phyloP scores from a whole-genome alignment of 768 basidiomycete species.

The Punctularia strigosozonata region DNA sequence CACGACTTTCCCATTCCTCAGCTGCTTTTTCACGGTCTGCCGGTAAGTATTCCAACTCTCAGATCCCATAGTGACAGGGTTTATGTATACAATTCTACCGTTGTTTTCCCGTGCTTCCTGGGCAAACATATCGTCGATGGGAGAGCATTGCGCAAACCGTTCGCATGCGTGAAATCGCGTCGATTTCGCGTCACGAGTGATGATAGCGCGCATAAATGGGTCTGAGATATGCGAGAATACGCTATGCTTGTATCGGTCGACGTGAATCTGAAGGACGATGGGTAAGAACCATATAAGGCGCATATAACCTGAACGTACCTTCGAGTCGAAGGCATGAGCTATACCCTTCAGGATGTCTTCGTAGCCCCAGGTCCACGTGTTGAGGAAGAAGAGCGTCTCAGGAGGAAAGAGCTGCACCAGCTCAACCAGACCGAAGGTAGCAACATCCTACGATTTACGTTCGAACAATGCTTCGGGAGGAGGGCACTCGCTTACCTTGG shows the following conservation, averaged over 20 bases:
- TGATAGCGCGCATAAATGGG: slow-evolving; percentile 45
- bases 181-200: slow-evolving; percentile 43
- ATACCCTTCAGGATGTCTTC: slow-evolving; percentile 82
- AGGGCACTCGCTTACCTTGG: slow-evolving; percentile 34
- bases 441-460: slow-evolving; percentile 38
- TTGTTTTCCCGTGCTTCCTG: slow-evolving; percentile 27
- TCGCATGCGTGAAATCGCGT: slow-evolving; percentile 95
- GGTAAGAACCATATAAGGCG: not conserved
- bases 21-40: slow-evolving; percentile 27
- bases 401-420: slow-evolving; percentile 60
- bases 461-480: slow-evolving; percentile 5
- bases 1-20: slow-evolving; percentile 35
- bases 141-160: slow-evolving; percentile 59
- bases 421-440: slow-evolving; percentile 51
- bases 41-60: slow-evolving; percentile 41
- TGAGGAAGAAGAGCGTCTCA: slow-evolving; percentile 73
- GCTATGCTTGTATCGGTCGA: slow-evolving; percentile 77
- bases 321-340: slow-evolving; percentile 48
- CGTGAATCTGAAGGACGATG: slow-evolving; percentile 52
- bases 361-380: slow-evolving; percentile 95
- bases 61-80: slow-evolving; percentile 65
- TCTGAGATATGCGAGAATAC: slow-evolving; percentile 51
- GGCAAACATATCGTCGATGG: slow-evolving; percentile 26
- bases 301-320: slow-evolving; percentile 27
- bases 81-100: slow-evolving; percentile 68